Evolutionary conservation across 441 rosid species (phyloP), one percentile per base, ranked within the genome.

Genomic region (Populus hybrid): DNA sequence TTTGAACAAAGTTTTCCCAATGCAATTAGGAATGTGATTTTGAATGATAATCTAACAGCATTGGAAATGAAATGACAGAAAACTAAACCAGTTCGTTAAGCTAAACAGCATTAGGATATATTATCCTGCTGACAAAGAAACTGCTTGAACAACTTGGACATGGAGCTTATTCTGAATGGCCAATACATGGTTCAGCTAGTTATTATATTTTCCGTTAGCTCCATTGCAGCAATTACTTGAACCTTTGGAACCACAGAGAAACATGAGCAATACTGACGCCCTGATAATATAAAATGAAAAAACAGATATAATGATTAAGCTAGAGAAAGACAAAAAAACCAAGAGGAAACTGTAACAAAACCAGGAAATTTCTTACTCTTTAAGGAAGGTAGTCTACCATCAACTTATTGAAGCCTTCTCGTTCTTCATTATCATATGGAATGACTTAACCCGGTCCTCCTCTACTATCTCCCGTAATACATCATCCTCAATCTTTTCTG

Each of bases 391-490:
- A 28, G 73, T 42, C 76, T 73, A 68, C 65, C 61, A 77, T 89
- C 81, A 92, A 80, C 88, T 89, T 12, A 91, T 92, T 24, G 98
- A 94, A 83, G 96, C 92, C 85, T 90, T 96, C 86, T 94, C 98
- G 46, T 93, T 96, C 82, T 96, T 96, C 99, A 94, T 89, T 32
- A 96, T 94, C 94, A 91, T 93, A 78, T 93, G 98, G 76, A 96
- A 92, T 10, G 99, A 93, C 82, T 96, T 94, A 1, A 88, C 90
- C 28, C 73, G 84, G 79, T 96, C 98, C 76, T 89, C 98, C 67
- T 81, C 98, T 4, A 96, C 97, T 70, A 96, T 90, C 81, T 94
- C 98, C 73, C 98, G 85, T 64, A 94, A 78, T 50, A 93, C 88
- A 79, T 91, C 95, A 2, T 96, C 98, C 83, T 92, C 99, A 8